Evolutionary conservation across 306 rosid genomes (phyloP), one percentile per base, ranked within the genome.

Genomic region (Sophora flavescens): DNA sequence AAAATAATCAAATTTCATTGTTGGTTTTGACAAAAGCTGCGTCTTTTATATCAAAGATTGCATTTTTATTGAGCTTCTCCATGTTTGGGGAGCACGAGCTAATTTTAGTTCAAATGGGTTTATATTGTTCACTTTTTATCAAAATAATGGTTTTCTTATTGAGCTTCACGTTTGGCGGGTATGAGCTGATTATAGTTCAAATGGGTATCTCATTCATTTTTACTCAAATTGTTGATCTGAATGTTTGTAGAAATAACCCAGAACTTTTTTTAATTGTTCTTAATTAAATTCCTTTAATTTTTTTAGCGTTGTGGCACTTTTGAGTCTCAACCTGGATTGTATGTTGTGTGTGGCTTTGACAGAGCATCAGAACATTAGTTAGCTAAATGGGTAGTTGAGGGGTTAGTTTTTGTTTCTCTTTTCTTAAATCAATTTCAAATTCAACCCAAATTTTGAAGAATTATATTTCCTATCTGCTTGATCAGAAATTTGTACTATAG

Each of bases 11-110:
- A 33, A 22, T 13, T 54, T 62, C 17, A 7, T 14, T 8, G 14
- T 68, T 10, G 77, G 26, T 58, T 4, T 47, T 22, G 1, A 16
- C 30, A 42, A 59, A 67, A 22, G 4, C 8, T 52, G 12, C 26
- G 14, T 70, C 0, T 56, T 75, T 58, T 9, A 51, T 78, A 59
- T 42, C 8, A 16, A 75, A 36, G n/a, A 10, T 74, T 78, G 56
- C 60, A 78, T 53, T 75, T 78, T 78, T 56, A 63, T 54, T 32
- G 48, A 63, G 48, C 44, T 82, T 76, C 26, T 53, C 62, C 74
- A 9, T 60, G 14, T 51, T 32, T 68, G 6, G 63, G 12, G 5
- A 32, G 30, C 38, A 42, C 63, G 32, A 54, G 60, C 70, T 68
- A 5, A 45, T 30, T 7, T 54, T 64, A 63, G 62, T 62, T 72